Evolutionary conservation across 2,329 filamentous ascomycete genomes (phyloP).

Genomic region (Talaromyces amestolkiae): DNA sequence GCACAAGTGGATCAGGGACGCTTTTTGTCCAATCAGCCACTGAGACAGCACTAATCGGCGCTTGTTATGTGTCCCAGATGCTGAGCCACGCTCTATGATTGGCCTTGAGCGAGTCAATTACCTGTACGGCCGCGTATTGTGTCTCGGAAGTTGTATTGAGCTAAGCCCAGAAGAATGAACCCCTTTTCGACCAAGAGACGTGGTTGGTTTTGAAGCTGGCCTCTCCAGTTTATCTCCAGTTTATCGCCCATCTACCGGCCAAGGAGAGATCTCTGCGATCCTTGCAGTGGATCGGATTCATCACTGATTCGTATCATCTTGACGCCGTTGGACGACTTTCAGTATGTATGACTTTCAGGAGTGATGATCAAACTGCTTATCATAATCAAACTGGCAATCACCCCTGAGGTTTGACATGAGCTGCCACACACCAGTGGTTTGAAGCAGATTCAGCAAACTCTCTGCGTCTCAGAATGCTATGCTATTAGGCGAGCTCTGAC

Average conservation of each 20-base stretch:
- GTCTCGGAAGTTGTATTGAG: background rate
- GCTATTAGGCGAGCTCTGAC: background rate
- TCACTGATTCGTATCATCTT: background rate
- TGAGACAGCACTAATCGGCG: background rate
- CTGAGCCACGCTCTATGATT: constrained; percentile 11
- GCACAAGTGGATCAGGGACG: background rate
- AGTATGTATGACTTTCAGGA: background rate
- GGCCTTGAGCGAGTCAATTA: background rate
- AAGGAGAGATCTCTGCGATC: background rate
- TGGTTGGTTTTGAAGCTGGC: background rate
- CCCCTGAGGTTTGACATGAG: background rate
- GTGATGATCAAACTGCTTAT: background rate
- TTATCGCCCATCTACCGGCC: background rate
- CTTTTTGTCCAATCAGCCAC: background rate
- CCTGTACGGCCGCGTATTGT: constrained; percentile 9
- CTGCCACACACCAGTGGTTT: constrained; percentile 3
- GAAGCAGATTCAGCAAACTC: background rate
- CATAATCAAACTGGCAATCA: background rate
- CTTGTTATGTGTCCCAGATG: background rate
- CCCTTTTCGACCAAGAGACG: constrained; percentile 3
- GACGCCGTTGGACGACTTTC: background rate
- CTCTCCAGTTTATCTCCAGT: background rate
- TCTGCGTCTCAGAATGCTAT: background rate
- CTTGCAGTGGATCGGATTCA: background rate
- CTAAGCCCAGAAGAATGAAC: background rate